Evolutionary conservation across 75 land plant species (phyloP), one percentile per base, ranked within the genome.

Genomic region (Picea glauca): DNA sequence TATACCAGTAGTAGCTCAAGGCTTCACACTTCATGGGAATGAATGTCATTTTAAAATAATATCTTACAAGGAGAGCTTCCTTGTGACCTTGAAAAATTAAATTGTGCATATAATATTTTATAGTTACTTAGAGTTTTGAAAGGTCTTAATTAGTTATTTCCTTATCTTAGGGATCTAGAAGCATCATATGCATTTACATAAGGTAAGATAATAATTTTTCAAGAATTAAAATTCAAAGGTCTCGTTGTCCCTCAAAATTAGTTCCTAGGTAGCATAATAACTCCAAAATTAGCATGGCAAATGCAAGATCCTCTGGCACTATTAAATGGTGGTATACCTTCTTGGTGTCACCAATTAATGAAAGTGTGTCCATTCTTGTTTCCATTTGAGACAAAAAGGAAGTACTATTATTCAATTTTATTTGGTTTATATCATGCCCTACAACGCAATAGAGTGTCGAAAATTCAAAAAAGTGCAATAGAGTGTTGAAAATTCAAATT

Each of bases 271-370:
- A 90, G 81, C 77, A 96, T 90, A 73, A 54, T 94, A 63, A 90
- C 96, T 5, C 93, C 96, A 64, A 96, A 96, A 83, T 85, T 96
- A 60, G 99, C 91, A 76, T 91, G 88, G 38, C 97, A 96, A 79
- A 85, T 96, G 91, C 87, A 84, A 68, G 94, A 96, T 74, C 84
- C 91, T 56, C 72, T 88, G 72, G 79, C 87, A 46, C 50, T 88
- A 15, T 84, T 84, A 56, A 78, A 80, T 78, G 90, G 90, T 76
- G 87, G 88, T 66, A 61, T 96, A 80, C 99, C 99, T 58, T 72
- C 84, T 60, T 96, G 99, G 99, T 96, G 94, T 74, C 84, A 78
- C 58, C 88, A 92, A 75, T 79, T 96, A 58, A 88, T 90, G 46
- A 72, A 81, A 72, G 84, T 85, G 13, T 93, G 86, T 30, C 93